Evolutionary conservation across 1,284 basidiomycete species (phyloP).

Genomic region (Apiotrichum siamense): DNA sequence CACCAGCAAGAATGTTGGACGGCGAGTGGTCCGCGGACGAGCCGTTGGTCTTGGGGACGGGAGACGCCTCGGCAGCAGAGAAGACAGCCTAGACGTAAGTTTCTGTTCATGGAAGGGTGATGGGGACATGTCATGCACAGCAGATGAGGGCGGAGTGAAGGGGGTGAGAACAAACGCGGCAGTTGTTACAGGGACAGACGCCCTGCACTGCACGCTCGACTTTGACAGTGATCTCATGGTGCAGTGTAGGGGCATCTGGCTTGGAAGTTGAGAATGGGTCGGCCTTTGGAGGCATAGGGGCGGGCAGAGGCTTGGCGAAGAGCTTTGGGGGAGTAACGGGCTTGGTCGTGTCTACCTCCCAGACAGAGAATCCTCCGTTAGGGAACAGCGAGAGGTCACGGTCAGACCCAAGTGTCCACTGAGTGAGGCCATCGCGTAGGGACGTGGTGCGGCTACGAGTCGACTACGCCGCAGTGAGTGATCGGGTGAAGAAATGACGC

Average conservation of each 20-base stretch:
- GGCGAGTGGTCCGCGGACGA: conserved; percentile 5
- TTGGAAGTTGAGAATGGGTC: not conserved
- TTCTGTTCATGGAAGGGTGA: not conserved
- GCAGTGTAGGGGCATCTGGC: not conserved
- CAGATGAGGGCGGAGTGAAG: conserved; percentile 2
- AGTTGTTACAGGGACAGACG: not conserved
- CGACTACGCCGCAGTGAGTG: conserved; percentile 1
- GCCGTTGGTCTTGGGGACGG: conserved; percentile 16
- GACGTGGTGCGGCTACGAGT: not conserved
- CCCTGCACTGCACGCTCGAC: not conserved
- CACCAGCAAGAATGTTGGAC: conserved; percentile 7
- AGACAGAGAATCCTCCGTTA: conserved; percentile 35
- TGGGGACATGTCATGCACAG: conserved; percentile 20
- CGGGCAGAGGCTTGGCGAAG: not conserved
- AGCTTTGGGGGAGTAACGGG: not conserved
- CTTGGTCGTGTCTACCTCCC: conserved; percentile 17
- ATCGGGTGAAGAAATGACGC: not conserved
- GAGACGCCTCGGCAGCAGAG: conserved; percentile 32
- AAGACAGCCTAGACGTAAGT: conserved; percentile 32
- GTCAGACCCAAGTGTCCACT: conserved; percentile 29
- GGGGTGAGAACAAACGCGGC: conserved; percentile 4
- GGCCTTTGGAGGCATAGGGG: not conserved
- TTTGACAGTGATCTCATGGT: conserved; percentile 1
- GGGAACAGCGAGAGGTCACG: conserved; percentile 32
- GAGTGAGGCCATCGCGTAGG: conserved; percentile 18